phyloP scores from a whole-genome alignment of 495 filamentous ascomycete species.

The Alectoria sarmentosa region DNA sequence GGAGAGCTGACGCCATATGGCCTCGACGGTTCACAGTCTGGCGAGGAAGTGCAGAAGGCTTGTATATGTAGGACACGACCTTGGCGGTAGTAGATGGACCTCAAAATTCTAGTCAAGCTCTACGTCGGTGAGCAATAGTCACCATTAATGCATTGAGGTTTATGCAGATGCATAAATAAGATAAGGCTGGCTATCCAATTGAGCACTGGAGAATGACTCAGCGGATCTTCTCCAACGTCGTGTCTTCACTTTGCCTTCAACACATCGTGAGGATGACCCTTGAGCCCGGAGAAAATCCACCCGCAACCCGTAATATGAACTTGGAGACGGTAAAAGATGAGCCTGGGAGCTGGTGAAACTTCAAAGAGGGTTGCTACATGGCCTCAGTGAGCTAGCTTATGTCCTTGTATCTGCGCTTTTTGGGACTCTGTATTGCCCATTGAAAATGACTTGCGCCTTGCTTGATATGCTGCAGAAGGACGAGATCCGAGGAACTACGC shows the following conservation, averaged over 20 bases:
- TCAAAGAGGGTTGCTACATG: background rate
- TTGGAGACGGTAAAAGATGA: background rate
- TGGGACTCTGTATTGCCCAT: background rate
- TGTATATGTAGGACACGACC: no score
- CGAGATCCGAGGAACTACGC: background rate
- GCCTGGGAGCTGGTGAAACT: background rate
- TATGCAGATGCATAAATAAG: background rate
- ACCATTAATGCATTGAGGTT: no score
- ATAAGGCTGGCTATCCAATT: background rate
- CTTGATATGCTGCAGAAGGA: background rate
- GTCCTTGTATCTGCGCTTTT: background rate
- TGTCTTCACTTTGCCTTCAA: background rate
- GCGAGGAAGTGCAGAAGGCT: no score
- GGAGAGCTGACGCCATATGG: no score
- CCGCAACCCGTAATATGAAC: background rate
- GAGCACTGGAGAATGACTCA: background rate
- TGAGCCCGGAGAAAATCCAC: background rate
- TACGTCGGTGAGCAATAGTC: no score
- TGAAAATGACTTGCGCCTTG: background rate
- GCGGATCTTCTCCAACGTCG: background rate
- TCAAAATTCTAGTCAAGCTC: background rate
- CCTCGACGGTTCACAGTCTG: no score
- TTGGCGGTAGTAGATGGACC: background rate
- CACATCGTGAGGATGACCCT: background rate
- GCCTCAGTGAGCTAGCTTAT: background rate